Evolutionary conservation across 805 yeast genomes (phyloP).

Genomic region (Ogataea salicorniae): DNA sequence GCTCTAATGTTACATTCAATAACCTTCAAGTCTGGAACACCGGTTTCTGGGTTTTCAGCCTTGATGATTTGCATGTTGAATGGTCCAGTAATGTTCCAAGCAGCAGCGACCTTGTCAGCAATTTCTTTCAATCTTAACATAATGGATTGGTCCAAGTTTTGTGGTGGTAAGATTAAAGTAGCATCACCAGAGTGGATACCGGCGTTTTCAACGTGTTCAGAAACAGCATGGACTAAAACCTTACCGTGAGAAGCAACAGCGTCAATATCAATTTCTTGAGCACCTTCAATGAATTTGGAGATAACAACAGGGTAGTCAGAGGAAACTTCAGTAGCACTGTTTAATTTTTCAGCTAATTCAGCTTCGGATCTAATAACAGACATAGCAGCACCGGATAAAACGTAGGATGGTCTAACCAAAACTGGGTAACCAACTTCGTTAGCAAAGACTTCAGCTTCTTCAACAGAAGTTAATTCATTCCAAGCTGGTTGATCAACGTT

Average conservation of each 20-base stretch:
- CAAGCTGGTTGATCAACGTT: slow-evolving; percentile 96
- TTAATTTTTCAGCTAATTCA: slow-evolving; percentile 77
- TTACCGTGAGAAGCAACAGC: slow-evolving; percentile 90
- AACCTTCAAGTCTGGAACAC: slow-evolving; percentile 50
- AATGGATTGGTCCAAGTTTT: slow-evolving; percentile 57
- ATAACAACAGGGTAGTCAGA: slow-evolving; percentile 97
- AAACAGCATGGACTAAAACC: slow-evolving; percentile 88
- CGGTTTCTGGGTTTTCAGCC: slow-evolving; percentile 86
- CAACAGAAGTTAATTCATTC: slow-evolving; percentile 88
- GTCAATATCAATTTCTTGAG: slow-evolving; percentile 95
- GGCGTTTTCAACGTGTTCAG: slow-evolving; percentile 97
- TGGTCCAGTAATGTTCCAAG: slow-evolving; percentile 96
- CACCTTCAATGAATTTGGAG: slow-evolving; percentile 92
- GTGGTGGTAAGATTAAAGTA: slow-evolving; percentile 91
- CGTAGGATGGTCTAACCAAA: slow-evolving; percentile 95
- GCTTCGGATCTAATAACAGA: slow-evolving; percentile 75
- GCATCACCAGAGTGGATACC: slow-evolving; percentile 99
- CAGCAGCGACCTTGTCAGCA: slow-evolving; percentile 88
- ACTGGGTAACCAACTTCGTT: slow-evolving; percentile 89
- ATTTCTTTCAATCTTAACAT: slow-evolving; percentile 76
- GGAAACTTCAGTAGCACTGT: slow-evolving; percentile 86
- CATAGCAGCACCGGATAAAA: slow-evolving; percentile 98
- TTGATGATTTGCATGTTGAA: slow-evolving; percentile 94
- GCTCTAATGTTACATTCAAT: slow-evolving; percentile 99
- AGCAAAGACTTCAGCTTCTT: slow-evolving; percentile 83